Evolutionary conservation across 306 rosid species (phyloP), one percentile per base, ranked within the genome.

Genomic region (Begonia peltatifolia): DNA sequence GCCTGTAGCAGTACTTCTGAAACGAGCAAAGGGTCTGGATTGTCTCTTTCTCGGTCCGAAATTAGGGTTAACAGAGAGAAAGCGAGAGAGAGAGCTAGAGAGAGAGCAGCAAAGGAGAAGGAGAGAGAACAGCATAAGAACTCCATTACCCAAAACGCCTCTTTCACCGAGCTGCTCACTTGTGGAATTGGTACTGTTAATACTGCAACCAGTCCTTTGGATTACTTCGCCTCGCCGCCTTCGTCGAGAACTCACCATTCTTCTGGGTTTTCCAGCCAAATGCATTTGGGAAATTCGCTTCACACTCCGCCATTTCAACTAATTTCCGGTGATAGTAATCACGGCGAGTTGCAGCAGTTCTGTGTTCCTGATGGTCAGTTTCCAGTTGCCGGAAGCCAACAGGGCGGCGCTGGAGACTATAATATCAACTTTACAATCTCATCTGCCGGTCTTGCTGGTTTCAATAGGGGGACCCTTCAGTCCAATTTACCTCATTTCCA

Each of bases 1-100:
- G 97, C 77, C 68, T 84, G 97, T 47, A 85, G 95, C 51, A 85
- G 95, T 60, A 90, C 68, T 10, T 90, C 97, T 0, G 97, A 90
- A 70, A 90, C 90, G 0, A 90, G 97, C 58, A 90, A 85, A 56
- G 97, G 97, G 17, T 90, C 97, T 9, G 94, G 92, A 13, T 57
- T 85, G 60, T 83, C 97, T 2, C 94, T 90, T 47, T 80, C 97
- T 0, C 63, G 86, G 70, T 65, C 95, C 2, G 95, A 83, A 9
- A 65, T 64, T 15, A 66, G 79, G 1, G 89, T 68, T 53, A 80
- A 80, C 66, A 82, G 95, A 3, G 81, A 63, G 14, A 90, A 69
- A 54, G 97, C 97, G 2, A 67, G 97, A 5, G 95, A 83, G 71
- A 60, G 97, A 48, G 97, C 97, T 3, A 62, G 85, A 54, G 90